Evolutionary conservation across 2,329 filamentous ascomycete genomes (phyloP), one percentile per base, ranked within the genome.

Genomic region (Conoideocrella luteorostrata): DNA sequence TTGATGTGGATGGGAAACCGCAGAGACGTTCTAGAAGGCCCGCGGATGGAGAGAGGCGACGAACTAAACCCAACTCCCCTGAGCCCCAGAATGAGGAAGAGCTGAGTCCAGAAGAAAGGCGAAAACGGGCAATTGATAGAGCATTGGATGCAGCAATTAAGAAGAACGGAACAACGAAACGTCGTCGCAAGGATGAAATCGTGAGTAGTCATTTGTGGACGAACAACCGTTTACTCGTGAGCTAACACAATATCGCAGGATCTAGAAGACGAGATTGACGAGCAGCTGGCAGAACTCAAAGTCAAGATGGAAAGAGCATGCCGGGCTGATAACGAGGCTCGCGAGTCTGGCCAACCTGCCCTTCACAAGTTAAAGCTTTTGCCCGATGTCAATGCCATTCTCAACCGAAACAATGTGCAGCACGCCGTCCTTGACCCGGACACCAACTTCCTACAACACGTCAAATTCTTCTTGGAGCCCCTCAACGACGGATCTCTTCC

Each of bases 391-490:
- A 83, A 90, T 37, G 81, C 82, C 34, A 75, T 97, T 17, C 77
- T 98, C 47, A 96, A 94, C 63, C 86, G 89, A 57, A 95, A 91
- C 64, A 88, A 86, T 43, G 80, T 91, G 22, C 87, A 86, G 58
- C 76, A 88, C 53, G 85, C 86, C 23, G 82, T 97, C 39, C 81
- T 96, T 32, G 91, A 96, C 53, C 91, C 91, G 0, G 93, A 98
- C 59, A 94, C 86, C 59, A 96, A 97, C 68, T 85, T 98, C 50
- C 72, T 98, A 30, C 88, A 95, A 65, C 87, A 90, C 12, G 88
- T 98, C 58, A 89, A 91, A 60, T 97, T 95, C 75, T 97, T 97
- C 75, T 78, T 98, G 18, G 93, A 98, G 62, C 93, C 93, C 1
- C 77, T 97, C 36, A 89, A 91, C 56, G 91, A 97, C 60, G 93